Percentiles rank a stretch among this genome's conserved stretches.
phyloP scores from a whole-genome alignment of 1,139 yeast genomes.

The Debaryomyces fabryi region DNA sequence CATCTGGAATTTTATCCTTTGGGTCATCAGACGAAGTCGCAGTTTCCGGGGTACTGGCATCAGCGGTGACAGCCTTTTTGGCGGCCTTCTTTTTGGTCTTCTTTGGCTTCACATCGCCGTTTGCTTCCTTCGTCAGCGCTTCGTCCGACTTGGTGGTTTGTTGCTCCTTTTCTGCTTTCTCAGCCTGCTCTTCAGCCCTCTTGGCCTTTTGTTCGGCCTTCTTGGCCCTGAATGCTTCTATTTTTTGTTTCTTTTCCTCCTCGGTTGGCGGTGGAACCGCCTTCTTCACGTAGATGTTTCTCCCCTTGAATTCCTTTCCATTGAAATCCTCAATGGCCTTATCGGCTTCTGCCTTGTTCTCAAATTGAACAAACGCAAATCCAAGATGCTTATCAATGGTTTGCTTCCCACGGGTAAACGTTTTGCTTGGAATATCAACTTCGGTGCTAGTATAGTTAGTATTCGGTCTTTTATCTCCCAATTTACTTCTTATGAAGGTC shows the following conservation, averaged over 20 bases:
- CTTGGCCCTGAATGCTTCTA: slow-evolving; percentile 41
- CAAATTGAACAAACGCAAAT: slow-evolving; percentile 57
- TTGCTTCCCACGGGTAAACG: slow-evolving; percentile 34
- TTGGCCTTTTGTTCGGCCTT: slow-evolving; percentile 31
- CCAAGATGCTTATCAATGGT: slow-evolving; percentile 48
- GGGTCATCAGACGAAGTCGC: slow-evolving; percentile 12
- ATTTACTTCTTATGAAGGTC: background rate
- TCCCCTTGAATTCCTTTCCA: slow-evolving; percentile 48
- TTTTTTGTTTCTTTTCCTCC: slow-evolving; percentile 45
- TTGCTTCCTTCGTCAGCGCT: slow-evolving; percentile 13
- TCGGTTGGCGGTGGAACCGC: slow-evolving; percentile 57
- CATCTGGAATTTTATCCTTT: slow-evolving; percentile 45
- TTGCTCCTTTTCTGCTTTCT: slow-evolving; percentile 12
- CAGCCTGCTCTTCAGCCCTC: slow-evolving; percentile 22
- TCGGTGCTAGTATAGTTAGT: slow-evolving; percentile 25
- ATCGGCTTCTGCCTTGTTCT: slow-evolving; percentile 49
- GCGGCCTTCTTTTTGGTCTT: slow-evolving; percentile 10
- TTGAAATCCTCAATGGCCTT: slow-evolving; percentile 47
- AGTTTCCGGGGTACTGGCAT: slow-evolving; percentile 11
- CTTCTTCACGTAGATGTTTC: slow-evolving; percentile 51
- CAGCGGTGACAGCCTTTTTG: slow-evolving; percentile 14
- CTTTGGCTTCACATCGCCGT: slow-evolving; percentile 13
- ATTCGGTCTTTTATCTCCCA: background rate
- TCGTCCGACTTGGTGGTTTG: slow-evolving; percentile 18
- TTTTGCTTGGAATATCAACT: slow-evolving; percentile 46